Percentiles rank a stretch among this genome's conserved stretches.
Conservation (phyloP, 108 stramenopile species). For the Cyclotella baltica region DNA sequence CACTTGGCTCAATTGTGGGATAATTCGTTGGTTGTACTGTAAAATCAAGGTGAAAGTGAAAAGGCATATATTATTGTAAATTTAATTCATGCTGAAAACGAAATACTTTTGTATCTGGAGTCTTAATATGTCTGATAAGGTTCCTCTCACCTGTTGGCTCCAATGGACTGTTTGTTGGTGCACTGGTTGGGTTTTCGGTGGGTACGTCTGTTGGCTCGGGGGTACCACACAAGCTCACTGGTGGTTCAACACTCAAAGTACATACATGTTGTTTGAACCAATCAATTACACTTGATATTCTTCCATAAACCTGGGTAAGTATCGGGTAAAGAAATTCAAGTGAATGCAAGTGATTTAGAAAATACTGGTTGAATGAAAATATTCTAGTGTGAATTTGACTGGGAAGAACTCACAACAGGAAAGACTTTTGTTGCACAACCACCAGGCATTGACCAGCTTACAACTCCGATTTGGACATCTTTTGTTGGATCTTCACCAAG, state of each 20-base stretch:
- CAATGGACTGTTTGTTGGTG: conserved; percentile 8
- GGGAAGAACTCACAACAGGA: conserved; percentile 1
- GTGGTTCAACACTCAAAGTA: conserved; percentile 2
- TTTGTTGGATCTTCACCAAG: conserved; percentile 11
- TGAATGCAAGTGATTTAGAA: neutral
- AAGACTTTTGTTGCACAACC: conserved; percentile 23
- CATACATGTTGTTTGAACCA: conserved; percentile 11
- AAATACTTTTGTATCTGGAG: neutral
- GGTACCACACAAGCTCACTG: conserved; percentile 11
- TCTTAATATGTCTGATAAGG: neutral
- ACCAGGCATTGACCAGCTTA: conserved; percentile 21
- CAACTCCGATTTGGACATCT: conserved; percentile 8
- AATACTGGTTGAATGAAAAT: neutral
- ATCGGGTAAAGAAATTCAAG: neutral
- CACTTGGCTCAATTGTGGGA: neutral
- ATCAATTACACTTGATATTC: conserved; percentile 15
- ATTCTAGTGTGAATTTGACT: neutral
- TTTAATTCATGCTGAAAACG: neutral
- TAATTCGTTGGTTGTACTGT: no score
- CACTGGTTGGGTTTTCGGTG: neutral
- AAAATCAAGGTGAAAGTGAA: neutral
- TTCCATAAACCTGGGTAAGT: conserved; percentile 6
- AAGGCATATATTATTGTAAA: neutral
- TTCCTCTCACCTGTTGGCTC: neutral
- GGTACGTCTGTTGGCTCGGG: conserved; percentile 5